A percentile compares a stretch with the other conserved stretches of the same genome.
phyloP scores from a whole-genome alignment of 805 yeast species.

The Metschnikowia amazonensis region DNA sequence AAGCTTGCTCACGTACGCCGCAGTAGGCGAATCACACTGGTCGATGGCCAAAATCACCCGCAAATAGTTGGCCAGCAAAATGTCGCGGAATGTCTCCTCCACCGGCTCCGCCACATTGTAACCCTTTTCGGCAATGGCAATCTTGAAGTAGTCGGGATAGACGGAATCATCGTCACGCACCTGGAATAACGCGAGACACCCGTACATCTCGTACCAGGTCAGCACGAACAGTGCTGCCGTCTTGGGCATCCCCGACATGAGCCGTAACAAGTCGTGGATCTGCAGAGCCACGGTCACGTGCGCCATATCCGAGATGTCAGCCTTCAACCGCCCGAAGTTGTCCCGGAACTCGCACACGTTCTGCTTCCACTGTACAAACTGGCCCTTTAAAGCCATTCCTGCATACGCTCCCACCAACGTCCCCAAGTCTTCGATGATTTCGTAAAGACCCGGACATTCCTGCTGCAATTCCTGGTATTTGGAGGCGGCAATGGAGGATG shows the following conservation, averaged over 20 bases:
- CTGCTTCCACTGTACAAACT: constrained; percentile 49
- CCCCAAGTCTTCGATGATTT: constrained; percentile 40
- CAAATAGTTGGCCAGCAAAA: constrained; percentile 53
- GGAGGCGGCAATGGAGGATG: constrained; percentile 42
- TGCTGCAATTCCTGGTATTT: constrained; percentile 36
- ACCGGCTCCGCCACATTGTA: constrained; percentile 7
- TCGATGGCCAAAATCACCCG: constrained; percentile 58
- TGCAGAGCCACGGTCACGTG: constrained; percentile 31
- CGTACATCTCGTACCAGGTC: constrained; percentile 66
- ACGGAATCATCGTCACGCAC: constrained; percentile 43
- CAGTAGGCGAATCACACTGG: constrained; percentile 56
- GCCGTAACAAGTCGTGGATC: constrained; percentile 39
- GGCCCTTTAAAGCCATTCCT: constrained; percentile 36
- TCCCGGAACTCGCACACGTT: constrained; percentile 50
- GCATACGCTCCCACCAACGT: constrained; percentile 39
- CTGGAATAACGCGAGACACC: constrained; percentile 55
- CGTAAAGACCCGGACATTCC: constrained; percentile 30
- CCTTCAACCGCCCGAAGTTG: constrained; percentile 24
- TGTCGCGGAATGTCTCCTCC: constrained; percentile 46
- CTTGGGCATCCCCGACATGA: constrained; percentile 46
- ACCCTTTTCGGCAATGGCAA: constrained; percentile 31
- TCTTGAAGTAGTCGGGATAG: constrained; percentile 31
- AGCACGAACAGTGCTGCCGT: constrained; percentile 50
- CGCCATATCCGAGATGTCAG: constrained; percentile 22
- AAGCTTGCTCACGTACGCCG: constrained; percentile 58